Percentiles rank a stretch among this genome's conserved stretches.
Conservation (phyloP, 305 asterid species). For the Ilex paraguariensis region DNA sequence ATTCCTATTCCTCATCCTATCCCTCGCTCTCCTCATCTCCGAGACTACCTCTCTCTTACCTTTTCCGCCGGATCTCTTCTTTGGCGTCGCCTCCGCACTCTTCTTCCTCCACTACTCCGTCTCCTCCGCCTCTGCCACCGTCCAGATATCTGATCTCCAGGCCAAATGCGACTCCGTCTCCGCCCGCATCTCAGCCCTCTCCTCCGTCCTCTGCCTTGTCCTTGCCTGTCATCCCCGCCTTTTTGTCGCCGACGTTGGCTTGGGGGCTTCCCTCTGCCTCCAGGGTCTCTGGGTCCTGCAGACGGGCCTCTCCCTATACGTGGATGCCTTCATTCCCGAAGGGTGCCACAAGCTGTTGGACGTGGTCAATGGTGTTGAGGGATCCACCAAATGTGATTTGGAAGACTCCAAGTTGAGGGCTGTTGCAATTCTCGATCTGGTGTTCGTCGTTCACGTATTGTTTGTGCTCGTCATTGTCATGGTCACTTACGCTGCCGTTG, state of each 20-base stretch:
- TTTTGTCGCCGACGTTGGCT: slow-evolving; percentile 57
- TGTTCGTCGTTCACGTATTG: slow-evolving; percentile 63
- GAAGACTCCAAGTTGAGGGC: slow-evolving; percentile 96
- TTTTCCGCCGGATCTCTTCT: slow-evolving; percentile 61
- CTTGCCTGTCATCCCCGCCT: slow-evolving; percentile 57
- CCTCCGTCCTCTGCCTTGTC: slow-evolving; percentile 41
- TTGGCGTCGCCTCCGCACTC: slow-evolving; percentile 54
- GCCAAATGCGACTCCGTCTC: slow-evolving; percentile 64
- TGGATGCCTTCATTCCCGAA: slow-evolving; percentile 86
- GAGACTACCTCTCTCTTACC: slow-evolving; percentile 64
- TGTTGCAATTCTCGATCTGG: slow-evolving; percentile 68
- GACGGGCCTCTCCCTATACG: slow-evolving; percentile 84
- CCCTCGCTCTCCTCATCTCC: slow-evolving; percentile 48
- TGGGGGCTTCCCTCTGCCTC: slow-evolving; percentile 64
- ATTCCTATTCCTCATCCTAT: slow-evolving; percentile 59
- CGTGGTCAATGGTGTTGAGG: slow-evolving; percentile 86
- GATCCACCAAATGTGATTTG: slow-evolving; percentile 93
- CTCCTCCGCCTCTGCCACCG: slow-evolving; percentile 53
- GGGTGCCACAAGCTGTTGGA: slow-evolving; percentile 96
- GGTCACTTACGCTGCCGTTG: slow-evolving; percentile 46
- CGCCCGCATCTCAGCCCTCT: slow-evolving; percentile 49
- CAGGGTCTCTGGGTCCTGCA: slow-evolving; percentile 93
- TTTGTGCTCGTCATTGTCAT: slow-evolving; percentile 56
- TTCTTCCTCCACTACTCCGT: slow-evolving; percentile 64
- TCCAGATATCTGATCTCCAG: slow-evolving; percentile 86